Evolutionary conservation across 116 monocot species (phyloP).

Genomic region (Iris pallida): DNA sequence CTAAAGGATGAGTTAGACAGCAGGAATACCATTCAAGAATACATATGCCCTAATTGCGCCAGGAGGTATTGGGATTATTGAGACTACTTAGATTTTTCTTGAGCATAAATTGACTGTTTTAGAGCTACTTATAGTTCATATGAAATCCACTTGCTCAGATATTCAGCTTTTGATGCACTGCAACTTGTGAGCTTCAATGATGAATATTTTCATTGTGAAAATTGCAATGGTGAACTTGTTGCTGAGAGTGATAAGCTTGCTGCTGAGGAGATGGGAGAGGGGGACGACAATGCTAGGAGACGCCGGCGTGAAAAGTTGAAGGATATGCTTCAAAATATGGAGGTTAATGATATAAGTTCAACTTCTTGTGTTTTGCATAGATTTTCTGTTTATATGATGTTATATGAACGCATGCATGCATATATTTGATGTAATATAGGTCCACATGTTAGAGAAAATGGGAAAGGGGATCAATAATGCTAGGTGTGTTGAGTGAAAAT

Average conservation of each 20-base stretch:
- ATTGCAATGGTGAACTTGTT: conserved; percentile 88
- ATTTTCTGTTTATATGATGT: too few relatives aligned
- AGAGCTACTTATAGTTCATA: too few relatives aligned
- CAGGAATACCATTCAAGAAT: conserved; percentile 90
- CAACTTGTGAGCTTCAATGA: conserved; percentile 68
- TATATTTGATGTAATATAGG: too few relatives aligned
- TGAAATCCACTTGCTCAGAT: conserved; percentile 29
- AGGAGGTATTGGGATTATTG: conserved; percentile 42
- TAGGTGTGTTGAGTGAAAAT: conserved; percentile 17
- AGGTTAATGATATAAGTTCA: conserved; percentile 21
- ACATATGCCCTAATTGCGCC: conserved; percentile 87
- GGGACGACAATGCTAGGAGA: conserved; percentile 79
- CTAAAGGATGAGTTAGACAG: conserved; percentile 91
- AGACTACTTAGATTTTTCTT: background rate
- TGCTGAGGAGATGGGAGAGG: conserved; percentile 84
- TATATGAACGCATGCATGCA: too few relatives aligned
- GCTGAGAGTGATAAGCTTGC: conserved; percentile 94
- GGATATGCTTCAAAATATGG: conserved; percentile 82
- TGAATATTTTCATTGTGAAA: conserved; percentile 86
- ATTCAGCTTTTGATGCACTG: conserved; percentile 88
- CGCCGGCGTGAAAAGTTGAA: conserved; percentile 66
- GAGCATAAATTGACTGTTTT: too few relatives aligned
- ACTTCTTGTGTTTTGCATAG: too few relatives aligned
- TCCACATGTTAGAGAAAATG: conserved; percentile 33
- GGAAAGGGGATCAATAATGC: conserved; percentile 86